phyloP scores from a whole-genome alignment of 139 green algal species.

The Marvania coccoides region DNA sequence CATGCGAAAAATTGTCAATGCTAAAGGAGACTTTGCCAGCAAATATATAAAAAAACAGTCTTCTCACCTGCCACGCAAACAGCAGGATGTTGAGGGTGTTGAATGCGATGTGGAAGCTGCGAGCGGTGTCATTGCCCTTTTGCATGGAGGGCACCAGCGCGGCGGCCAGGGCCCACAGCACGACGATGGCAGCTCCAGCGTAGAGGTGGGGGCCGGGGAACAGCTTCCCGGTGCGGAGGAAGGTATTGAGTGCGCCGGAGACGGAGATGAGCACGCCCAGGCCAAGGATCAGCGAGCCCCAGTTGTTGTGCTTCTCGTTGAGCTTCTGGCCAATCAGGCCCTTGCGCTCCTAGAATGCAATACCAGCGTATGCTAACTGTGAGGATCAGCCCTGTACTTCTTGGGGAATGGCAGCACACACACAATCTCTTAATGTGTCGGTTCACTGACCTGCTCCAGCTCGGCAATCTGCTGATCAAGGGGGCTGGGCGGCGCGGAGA shows the following conservation, averaged over 20 bases:
- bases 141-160: conserved; percentile 90
- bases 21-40: background rate
- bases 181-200: conserved; percentile 80
- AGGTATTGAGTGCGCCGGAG: conserved; percentile 90
- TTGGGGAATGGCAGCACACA: background rate
- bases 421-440: background rate
- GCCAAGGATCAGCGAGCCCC: conserved; percentile 80
- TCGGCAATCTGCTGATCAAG: conserved; percentile 45
- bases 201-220: conserved; percentile 98
- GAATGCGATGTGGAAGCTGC: conserved; percentile 83
- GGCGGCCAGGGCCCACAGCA: conserved; percentile 86
- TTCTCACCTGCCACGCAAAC: conserved; percentile 74
- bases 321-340: conserved; percentile 45
- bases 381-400: background rate
- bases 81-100: conserved; percentile 84
- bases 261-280: conserved; percentile 76
- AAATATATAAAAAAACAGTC: background rate
- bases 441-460: conserved; percentile 65
- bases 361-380: no score
- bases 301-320: conserved; percentile 77
- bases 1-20: no score
- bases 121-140: conserved; percentile 88
- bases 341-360: conserved; percentile 74
- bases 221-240: conserved; percentile 85
- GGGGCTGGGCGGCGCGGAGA: conserved; percentile 32